phyloP scores from a whole-genome alignment of 73 alveolate species.

The Breviolum minutum region DNA sequence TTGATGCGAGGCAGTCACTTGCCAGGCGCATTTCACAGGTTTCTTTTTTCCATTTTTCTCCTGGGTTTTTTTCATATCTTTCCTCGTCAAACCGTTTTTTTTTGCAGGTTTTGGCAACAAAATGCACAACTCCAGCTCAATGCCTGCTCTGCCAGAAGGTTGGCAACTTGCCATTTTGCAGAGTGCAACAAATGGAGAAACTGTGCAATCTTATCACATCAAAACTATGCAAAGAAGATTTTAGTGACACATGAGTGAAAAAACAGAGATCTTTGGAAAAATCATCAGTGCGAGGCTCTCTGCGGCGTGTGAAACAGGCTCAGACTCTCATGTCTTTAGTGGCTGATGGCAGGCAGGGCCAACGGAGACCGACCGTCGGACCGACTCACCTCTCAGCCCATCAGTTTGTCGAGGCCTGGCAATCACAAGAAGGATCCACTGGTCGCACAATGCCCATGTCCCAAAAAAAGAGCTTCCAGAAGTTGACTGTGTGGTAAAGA shows the following conservation, averaged over 20 bases:
- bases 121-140: slow-evolving; percentile 39
- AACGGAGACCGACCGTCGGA: too few relatives aligned
- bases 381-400: too few relatives aligned
- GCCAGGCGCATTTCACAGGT: neutral
- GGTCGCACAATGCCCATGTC: slow-evolving; percentile 21
- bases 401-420: neutral
- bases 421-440: slow-evolving; percentile 48
- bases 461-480: neutral
- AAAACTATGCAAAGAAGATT: neutral
- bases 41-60: too few relatives aligned
- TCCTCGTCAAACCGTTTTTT: too few relatives aligned
- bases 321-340: slow-evolving; percentile 80
- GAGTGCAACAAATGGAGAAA: neutral
- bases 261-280: neutral
- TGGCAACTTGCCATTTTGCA: neutral
- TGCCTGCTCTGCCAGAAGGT: slow-evolving; percentile 40
- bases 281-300: slow-evolving; percentile 4
- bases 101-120: neutral
- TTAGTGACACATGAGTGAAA: neutral
- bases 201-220: neutral
- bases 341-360: slow-evolving; percentile 74
- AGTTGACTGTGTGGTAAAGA: neutral
- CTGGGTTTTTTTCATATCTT: too few relatives aligned
- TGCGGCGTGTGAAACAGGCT: slow-evolving; percentile 69
- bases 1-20: slow-evolving; percentile 21